A percentile compares a stretch with the other conserved stretches of the same genome.
phyloP scores from a whole-genome alignment of 2,329 filamentous ascomycete genomes.

The Hymenoscyphus albidus region DNA sequence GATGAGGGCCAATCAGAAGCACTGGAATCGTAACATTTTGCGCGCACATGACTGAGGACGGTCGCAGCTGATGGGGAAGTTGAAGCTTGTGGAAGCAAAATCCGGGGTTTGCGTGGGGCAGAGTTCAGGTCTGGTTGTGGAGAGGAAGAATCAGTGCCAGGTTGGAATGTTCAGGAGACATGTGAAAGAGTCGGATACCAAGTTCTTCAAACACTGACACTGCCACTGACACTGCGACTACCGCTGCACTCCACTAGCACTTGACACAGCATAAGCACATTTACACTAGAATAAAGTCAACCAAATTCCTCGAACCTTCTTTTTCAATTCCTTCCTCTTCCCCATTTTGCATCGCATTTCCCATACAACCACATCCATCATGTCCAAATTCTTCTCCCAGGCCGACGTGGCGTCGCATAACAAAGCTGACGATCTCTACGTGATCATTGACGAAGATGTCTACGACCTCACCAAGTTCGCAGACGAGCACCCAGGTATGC shows the following conservation, averaged over 20 bases:
- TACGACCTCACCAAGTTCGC: constrained; percentile 91
- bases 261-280: neutral
- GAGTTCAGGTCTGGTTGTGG: neutral
- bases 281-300: neutral
- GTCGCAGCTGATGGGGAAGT: constrained; percentile 1
- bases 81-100: neutral
- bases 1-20: neutral
- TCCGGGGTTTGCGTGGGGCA: constrained; percentile 1
- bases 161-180: neutral
- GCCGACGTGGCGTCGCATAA: constrained; percentile 89
- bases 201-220: neutral
- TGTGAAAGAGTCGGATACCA: constrained; percentile 6
- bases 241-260: too few species aligned
- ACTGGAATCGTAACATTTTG: constrained; percentile 1
- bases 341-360: neutral
- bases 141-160: neutral
- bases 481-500: constrained; percentile 74
- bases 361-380: constrained; percentile 38
- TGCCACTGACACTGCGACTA: too few species aligned
- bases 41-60: constrained; percentile 3
- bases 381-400: constrained; percentile 84
- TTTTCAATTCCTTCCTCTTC: neutral
- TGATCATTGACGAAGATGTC: constrained; percentile 90
- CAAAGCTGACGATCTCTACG: constrained; percentile 80
- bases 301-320: neutral